These are phyloP conservation scores for Kazachstania taianensis DNA, from an alignment of 805 yeast genomes.

Conservation along the genomic window DNA sequence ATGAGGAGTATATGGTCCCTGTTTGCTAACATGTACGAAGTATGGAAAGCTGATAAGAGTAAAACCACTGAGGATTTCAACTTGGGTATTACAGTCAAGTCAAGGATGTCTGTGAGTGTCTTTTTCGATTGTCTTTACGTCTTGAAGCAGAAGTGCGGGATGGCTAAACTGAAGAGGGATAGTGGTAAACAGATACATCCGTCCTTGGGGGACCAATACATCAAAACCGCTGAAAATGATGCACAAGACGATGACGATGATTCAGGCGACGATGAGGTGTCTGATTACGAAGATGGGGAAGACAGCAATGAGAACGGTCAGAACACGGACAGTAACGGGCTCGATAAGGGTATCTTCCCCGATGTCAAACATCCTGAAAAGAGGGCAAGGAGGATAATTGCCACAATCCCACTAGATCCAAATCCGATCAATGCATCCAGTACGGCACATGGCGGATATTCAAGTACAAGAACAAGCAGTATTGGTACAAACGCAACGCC, in stretches of 20 bases:
- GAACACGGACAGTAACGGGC: conserved; percentile 13
- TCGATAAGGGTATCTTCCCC: conserved; percentile 30
- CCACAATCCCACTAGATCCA: conserved; percentile 76
- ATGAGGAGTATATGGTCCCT: conserved; percentile 92
- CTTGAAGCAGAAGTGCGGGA: conserved; percentile 78
- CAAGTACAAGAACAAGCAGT: conserved; percentile 9
- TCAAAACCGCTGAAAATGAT: conserved; percentile 5
- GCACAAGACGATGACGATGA: conserved; percentile 25
- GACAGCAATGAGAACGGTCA: conserved; percentile 1
- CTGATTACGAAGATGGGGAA: conserved; percentile 3
- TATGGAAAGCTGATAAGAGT: conserved; percentile 10
- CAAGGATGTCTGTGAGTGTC: conserved; percentile 86
- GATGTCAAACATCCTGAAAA: conserved; percentile 15
- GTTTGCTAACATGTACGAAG: conserved; percentile 56
- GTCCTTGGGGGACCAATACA: neutral
- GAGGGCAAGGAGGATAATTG: conserved; percentile 57
- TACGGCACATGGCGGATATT: conserved; percentile 11
- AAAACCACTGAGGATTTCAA: conserved; percentile 23
- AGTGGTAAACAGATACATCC: neutral
- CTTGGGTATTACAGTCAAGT: conserved; percentile 48
- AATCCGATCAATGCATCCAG: conserved; percentile 46
- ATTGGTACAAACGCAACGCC: neutral
- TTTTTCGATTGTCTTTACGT: conserved; percentile 86
- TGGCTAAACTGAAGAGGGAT: conserved; percentile 50
- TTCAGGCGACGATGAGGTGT: conserved; percentile 30